Evolutionary conservation across 2,329 filamentous ascomycete genomes (phyloP), one percentile per base, ranked within the genome.

Genomic region (Tolypocladium capitatum): DNA sequence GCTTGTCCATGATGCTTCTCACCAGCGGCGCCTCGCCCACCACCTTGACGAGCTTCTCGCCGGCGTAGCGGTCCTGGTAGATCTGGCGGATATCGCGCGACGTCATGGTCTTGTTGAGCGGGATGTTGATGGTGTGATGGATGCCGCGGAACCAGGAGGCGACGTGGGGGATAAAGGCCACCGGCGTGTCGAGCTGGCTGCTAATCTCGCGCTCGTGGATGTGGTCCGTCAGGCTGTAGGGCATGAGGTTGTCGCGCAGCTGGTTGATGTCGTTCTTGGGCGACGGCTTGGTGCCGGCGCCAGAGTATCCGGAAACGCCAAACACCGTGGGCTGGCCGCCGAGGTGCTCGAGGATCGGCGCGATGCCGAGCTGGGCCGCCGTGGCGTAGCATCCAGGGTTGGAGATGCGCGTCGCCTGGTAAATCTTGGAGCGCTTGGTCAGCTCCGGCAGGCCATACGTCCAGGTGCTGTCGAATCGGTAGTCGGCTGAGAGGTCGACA

Each of bases 111-210:
- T 91, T 77, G 60, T 84, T 84, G 9, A 98, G 74, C 13, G 91
- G 91, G 45, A 97, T 86, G 61, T 81, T 89, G 66, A 97, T 90
- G 35, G 89, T 91, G 67, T 90, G 86, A 62, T 87, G 82, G 57
- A 97, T 97, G 53, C 91, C 91, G 62, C 94, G 84, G 78, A 97
- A 97, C 91, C 89, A 97, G 14, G 84, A 81, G n/a, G 89, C 87
- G 20, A 95, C 90, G 65, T 97, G 92, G 7, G 92, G 92, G 49
- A 92, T 84, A 63, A 98, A 98, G 6, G 83, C 85, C 11, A 94
- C 81, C 18, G 78, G 69, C 14, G 71, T 74, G 44, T 83, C 85
- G 11, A 97, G 77, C 62, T 94, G 89, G 46, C 70, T 63, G 61
- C 83, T 84, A 53, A 97, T 92, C 65, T 97, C 92, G 43, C 79